These are phyloP conservation scores for Penicillium sp. DNA, from an alignment of 2,329 filamentous ascomycete genomes.

Conservation along the genomic window DNA sequence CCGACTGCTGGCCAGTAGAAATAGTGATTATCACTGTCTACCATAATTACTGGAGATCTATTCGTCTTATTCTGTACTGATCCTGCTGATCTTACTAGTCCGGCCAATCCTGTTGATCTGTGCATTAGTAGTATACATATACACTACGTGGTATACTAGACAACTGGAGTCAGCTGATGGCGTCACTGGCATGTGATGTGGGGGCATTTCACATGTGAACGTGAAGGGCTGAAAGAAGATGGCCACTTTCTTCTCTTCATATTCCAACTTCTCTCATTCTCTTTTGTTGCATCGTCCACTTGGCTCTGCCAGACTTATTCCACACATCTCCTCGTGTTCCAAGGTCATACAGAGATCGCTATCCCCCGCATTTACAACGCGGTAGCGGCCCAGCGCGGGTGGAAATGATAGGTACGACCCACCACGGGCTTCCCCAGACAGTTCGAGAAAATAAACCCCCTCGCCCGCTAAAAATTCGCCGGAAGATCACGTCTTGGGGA, in stretches of 20 bases:
- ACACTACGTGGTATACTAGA: no score
- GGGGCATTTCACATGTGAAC: constrained; percentile 30
- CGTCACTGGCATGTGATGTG: constrained; percentile 25
- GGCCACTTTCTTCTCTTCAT: neutral
- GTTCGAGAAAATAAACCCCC: neutral
- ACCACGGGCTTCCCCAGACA: neutral
- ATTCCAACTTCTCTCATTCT: neutral
- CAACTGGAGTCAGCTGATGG: constrained; percentile 14
- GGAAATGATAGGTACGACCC: constrained; percentile 38
- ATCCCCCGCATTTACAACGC: neutral
- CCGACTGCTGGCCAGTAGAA: no score
- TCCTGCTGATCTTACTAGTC: no score
- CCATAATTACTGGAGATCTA: no score
- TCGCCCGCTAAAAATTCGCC: constrained; percentile 8
- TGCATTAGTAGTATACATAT: no score
- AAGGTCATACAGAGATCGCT: constrained; percentile 5
- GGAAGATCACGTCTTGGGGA: constrained; percentile 84
- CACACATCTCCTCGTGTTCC: neutral
- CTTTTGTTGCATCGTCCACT: neutral
- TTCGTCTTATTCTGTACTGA: no score
- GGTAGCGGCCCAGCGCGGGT: constrained; percentile 6
- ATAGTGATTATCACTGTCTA: no score
- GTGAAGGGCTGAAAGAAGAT: neutral
- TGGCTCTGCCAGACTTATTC: no score
- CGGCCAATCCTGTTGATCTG: no score